Base-by-base conservation (phyloP, 2,329 filamentous ascomycete genomes). In the Sarocladium strictum region DNA sequence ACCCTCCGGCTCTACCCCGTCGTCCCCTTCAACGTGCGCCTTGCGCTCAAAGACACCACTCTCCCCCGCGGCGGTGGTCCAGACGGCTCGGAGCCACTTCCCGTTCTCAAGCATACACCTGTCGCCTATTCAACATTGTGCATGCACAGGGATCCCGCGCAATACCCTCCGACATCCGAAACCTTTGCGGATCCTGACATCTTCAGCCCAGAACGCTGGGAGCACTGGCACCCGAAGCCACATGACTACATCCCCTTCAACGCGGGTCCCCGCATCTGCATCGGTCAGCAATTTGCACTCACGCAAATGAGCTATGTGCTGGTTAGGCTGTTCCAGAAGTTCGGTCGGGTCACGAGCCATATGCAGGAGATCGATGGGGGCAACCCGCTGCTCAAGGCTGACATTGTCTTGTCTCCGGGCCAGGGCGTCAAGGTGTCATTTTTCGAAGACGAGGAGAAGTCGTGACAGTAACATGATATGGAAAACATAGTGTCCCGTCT, bases 271-370 rank as follows among this genome's bases (percentile, higher is more conserved):
- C 74, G 87, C 29, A 87, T 89, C 64, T 89, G 87, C 68, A 82
- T 91, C 56, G 87, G 87, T 1, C 87, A 93, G 75, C 87, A 93
- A 68, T 93, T 91, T 66, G 89, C 89, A 14, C 70, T 92, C 47
- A 90, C 87, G 0, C 87, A 92, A 74, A 88, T 88, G 74, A 74
- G 74, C 27, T 92, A 92, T 65, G 84, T 87, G 10, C 76, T 90
- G 57, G 84, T 85, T 26, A 75, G 89, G 43, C 64, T 93, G 59
- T 81, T 92, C 64, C 89, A 93, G 73, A 76, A 78, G 23, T 94
- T 87, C 64, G 81, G 84, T 54, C 70, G 76, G 11, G 73, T 90
- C 7, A 79, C 83, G 62, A 80, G 72, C 62, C 71, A 76, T 60
- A 84, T 84, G 81, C 59, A 66, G 7, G 66, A 69, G n/a, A 62